Conservation (phyloP, 1,139 yeast species). For the Geotrichum restrictum region DNA sequence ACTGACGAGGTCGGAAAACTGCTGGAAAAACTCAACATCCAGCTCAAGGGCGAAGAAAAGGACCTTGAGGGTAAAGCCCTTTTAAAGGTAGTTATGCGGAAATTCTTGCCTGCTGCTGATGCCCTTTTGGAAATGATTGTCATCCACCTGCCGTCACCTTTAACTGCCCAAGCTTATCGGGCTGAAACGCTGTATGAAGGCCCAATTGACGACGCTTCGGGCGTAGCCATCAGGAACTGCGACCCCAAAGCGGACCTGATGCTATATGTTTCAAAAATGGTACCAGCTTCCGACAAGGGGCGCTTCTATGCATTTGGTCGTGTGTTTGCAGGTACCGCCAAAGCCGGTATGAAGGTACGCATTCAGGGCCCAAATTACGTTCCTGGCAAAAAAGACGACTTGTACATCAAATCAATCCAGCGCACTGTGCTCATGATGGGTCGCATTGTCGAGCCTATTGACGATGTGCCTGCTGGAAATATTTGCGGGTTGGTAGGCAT, state of each 20-base stretch:
- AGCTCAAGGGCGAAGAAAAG: conserved; percentile 89
- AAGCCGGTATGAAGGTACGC: conserved; percentile 98
- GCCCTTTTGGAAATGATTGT: conserved; percentile 99
- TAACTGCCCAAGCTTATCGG: conserved; percentile 98
- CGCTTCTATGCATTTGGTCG: conserved; percentile 99
- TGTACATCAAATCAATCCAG: conserved; percentile 95
- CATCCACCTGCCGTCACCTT: conserved; percentile 98
- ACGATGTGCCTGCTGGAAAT: conserved; percentile 99
- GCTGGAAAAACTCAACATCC: conserved; percentile 87
- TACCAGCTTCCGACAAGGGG: conserved; percentile 99
- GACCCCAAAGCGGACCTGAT: conserved; percentile 97
- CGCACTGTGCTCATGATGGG: conserved; percentile 99
- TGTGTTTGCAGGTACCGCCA: conserved; percentile 99
- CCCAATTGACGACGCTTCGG: conserved; percentile 91
- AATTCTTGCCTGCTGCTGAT: conserved; percentile 99
- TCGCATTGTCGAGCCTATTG: conserved; percentile 95
- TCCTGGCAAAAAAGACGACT: conserved; percentile 97
- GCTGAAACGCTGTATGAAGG: conserved; percentile 99
- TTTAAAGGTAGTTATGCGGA: conserved; percentile 97
- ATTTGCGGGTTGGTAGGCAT: conserved; percentile 99
- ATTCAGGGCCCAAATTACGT: conserved; percentile 99
- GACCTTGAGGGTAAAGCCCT: conserved; percentile 98
- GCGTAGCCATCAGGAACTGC: conserved; percentile 94
- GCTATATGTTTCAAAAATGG: conserved; percentile 99
- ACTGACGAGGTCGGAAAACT: conserved; percentile 89